Conservation (phyloP, 2,329 filamentous ascomycete genomes). For the Exophiala dermatitidis region DNA sequence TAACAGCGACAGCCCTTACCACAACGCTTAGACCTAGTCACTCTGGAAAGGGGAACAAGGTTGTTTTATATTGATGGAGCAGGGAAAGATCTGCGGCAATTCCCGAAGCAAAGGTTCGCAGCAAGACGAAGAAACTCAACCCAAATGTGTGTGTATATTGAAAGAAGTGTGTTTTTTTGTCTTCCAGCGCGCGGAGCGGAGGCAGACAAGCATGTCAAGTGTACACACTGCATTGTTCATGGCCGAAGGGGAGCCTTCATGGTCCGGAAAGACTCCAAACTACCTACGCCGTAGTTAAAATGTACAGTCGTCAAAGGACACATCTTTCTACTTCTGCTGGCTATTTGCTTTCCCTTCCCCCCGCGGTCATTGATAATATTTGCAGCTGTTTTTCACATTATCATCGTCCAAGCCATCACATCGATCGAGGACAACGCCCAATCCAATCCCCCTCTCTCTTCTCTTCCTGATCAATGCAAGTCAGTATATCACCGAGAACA, state of each 20-base stretch:
- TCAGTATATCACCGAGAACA: too few species aligned
- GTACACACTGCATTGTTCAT: neutral
- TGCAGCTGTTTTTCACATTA: neutral
- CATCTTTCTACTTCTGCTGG: neutral
- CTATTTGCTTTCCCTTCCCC: too few species aligned
- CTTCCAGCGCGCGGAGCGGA: neutral
- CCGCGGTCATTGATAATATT: neutral
- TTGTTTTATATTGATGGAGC: neutral
- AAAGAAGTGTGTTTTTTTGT: neutral
- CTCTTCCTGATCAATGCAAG: too few species aligned
- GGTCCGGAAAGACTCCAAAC: neutral
- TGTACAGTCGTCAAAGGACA: constrained; percentile 8
- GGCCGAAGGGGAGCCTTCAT: neutral
- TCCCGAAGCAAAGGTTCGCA: neutral
- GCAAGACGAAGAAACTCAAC: neutral
- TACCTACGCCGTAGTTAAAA: constrained; percentile 15
- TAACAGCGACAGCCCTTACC: constrained; percentile 28
- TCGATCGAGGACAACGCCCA: too few species aligned
- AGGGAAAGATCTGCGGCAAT: neutral
- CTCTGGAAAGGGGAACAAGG: neutral
- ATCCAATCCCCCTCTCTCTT: too few species aligned
- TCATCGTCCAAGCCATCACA: too few species aligned
- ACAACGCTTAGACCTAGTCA: constrained; percentile 23
- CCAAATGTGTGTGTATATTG: neutral
- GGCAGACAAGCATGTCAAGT: neutral